Conservation (phyloP, 2,329 filamentous ascomycete species). For the Calonectria pseudoturangicola region DNA sequence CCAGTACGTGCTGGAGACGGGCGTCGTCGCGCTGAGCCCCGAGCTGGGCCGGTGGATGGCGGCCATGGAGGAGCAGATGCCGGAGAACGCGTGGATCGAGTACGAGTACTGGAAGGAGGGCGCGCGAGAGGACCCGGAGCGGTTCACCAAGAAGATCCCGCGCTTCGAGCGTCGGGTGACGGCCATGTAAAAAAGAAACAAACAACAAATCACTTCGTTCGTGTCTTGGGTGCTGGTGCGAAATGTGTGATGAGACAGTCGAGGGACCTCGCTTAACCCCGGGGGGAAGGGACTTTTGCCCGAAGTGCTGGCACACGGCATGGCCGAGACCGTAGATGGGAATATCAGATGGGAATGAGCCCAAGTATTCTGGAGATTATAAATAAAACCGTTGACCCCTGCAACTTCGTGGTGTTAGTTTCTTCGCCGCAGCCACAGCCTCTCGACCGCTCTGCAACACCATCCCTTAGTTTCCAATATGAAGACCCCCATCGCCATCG, state of each 20-base stretch:
- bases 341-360: neutral
- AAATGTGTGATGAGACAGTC: neutral
- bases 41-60: conserved; percentile 75
- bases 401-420: neutral
- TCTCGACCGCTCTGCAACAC: too few species aligned
- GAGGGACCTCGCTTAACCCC: neutral
- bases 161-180: conserved; percentile 45
- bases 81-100: conserved; percentile 79
- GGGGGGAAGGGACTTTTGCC: neutral
- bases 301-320: conserved; percentile 4
- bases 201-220: neutral
- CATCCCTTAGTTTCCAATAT: neutral
- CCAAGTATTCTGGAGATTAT: neutral
- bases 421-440: neutral
- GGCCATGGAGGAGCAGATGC: conserved; percentile 79
- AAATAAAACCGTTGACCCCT: neutral
- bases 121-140: conserved; percentile 65
- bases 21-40: conserved; percentile 57
- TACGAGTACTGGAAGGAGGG: conserved; percentile 76
- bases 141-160: conserved; percentile 55
- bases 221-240: neutral
- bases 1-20: conserved; percentile 66
- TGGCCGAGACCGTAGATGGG: neutral
- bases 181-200: conserved; percentile 23
- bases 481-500: neutral